Conservation (phyloP, 805 yeast species). For the Yamadazyma paraphyllophila region DNA sequence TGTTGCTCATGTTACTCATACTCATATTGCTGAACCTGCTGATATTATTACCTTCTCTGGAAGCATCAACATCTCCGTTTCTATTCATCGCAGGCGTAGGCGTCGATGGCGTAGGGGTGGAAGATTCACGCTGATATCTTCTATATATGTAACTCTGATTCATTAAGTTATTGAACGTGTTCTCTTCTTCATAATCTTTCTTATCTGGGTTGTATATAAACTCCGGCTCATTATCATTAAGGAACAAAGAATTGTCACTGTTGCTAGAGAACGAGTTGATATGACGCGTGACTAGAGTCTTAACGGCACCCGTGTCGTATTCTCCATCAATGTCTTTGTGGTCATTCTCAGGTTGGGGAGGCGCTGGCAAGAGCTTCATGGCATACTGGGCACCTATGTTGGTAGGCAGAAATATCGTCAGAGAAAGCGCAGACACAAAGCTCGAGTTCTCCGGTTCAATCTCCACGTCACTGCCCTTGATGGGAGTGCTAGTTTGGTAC, state of each 20-base stretch:
- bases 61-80: no score
- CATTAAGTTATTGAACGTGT: slow-evolving; percentile 10
- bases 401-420: slow-evolving; percentile 31
- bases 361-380: slow-evolving; percentile 27
- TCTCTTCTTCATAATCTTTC: slow-evolving; percentile 16
- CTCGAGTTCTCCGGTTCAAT: slow-evolving; percentile 15
- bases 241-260: slow-evolving; percentile 14
- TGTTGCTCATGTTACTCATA: neutral
- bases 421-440: slow-evolving; percentile 17
- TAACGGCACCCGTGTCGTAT: slow-evolving; percentile 20
- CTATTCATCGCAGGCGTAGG: neutral
- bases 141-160: slow-evolving; percentile 17
- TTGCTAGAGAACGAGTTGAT: slow-evolving; percentile 16
- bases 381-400: slow-evolving; percentile 42
- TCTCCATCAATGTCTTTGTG: slow-evolving; percentile 22
- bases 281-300: slow-evolving; percentile 9
- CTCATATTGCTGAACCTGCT: neutral
- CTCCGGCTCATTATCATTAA: slow-evolving; percentile 12
- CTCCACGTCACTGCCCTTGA: slow-evolving; percentile 7
- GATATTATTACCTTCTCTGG: neutral
- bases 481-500: slow-evolving; percentile 7
- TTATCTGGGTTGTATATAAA: slow-evolving; percentile 18
- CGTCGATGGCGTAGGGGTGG: slow-evolving; percentile 1
- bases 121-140: slow-evolving; percentile 8
- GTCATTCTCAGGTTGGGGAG: neutral